Evolutionary conservation across 1,284 basidiomycete species (phyloP), one percentile per base, ranked within the genome.

Genomic region (Cryptococcus sp.): DNA sequence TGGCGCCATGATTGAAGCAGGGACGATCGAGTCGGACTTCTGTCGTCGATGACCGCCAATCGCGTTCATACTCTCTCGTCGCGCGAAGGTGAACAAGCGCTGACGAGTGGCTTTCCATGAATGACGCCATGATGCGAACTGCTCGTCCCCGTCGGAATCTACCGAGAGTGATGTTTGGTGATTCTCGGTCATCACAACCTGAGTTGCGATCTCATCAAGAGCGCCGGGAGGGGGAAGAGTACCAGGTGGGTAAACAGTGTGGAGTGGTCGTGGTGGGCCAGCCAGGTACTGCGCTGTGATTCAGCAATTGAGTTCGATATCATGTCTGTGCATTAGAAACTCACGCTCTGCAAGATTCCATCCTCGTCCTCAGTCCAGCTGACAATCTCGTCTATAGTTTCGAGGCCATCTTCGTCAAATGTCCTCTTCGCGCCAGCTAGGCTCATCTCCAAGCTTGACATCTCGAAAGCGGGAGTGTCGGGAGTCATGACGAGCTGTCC

Each of bases 291-390:
- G 55, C 39, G 15, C 7, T 22, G 52, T 38, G 42, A 13, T 10
- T 35, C 8, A 35, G 30, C 30, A 35, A 35, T 13, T 35, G 30
- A 10, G 5, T 13, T 10, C 30, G 30, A 35, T 13, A 13, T 5
- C 13, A 35, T 13, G 2, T n/a, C n/a, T n/a, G n/a, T 25, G 40
- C 50, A 27, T 23, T 3, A 45, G 10, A 15, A 11, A 69, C 73
- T 60, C 50, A 76, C 73, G 42, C 67, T 67, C 38, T 69, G 65
- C 30, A 75, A 50, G 46, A 76, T 55, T 5, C 67, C 71, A 46
- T 75, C 69, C 52, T 76, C 71, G 41, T 71, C 55, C 35, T 74
- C 72, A 16, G 69, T 66, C 73, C 75, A 75, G 19, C 60, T 60
- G 23, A 30, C 50, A 19, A 53, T 49, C 10, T 56, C 51, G 30